phyloP scores from a whole-genome alignment of 1,139 yeast species.

The Protomyces inundatus region DNA sequence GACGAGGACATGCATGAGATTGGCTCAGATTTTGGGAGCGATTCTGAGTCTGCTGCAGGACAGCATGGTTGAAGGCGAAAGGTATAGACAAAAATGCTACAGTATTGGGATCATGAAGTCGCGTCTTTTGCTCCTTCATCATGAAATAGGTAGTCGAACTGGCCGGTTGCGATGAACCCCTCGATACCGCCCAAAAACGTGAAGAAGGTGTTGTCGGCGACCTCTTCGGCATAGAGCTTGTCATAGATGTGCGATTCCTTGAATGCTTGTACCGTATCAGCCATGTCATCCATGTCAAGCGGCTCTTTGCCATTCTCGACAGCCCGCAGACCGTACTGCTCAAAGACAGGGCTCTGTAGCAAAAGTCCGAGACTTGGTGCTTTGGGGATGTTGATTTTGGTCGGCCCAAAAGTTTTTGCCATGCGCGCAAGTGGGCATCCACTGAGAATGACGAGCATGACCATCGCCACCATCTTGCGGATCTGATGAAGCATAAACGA shows the following conservation, averaged over 20 bases:
- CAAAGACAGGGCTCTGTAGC: slow-evolving; percentile 87
- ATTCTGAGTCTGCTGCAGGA: too few relatives aligned
- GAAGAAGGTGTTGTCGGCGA: slow-evolving; percentile 56
- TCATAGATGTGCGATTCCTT: slow-evolving; percentile 86
- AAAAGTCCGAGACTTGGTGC: slow-evolving; percentile 94
- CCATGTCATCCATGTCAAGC: slow-evolving; percentile 63
- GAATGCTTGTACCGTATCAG: slow-evolving; percentile 48
- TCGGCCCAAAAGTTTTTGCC: slow-evolving; percentile 66
- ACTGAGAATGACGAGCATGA: slow-evolving; percentile 74
- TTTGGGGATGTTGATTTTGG: slow-evolving; percentile 83
- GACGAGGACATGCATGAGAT: neutral
- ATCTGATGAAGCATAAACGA: slow-evolving; percentile 98
- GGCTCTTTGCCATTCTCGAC: slow-evolving; percentile 6
- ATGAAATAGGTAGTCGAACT: slow-evolving; percentile 6
- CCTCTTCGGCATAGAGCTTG: slow-evolving; percentile 85
- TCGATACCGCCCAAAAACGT: slow-evolving; percentile 6
- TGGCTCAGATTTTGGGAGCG: neutral
- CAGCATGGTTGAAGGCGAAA: too few relatives aligned
- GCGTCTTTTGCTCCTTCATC: neutral
- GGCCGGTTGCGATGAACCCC: slow-evolving; percentile 6
- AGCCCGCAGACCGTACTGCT: slow-evolving; percentile 58
- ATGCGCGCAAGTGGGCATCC: slow-evolving; percentile 77
- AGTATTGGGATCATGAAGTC: too few relatives aligned
- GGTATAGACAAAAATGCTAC: too few relatives aligned
- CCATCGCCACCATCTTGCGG: slow-evolving; percentile 97